phyloP scores from a whole-genome alignment of 208 protist species.

The Lotmaria passim region DNA sequence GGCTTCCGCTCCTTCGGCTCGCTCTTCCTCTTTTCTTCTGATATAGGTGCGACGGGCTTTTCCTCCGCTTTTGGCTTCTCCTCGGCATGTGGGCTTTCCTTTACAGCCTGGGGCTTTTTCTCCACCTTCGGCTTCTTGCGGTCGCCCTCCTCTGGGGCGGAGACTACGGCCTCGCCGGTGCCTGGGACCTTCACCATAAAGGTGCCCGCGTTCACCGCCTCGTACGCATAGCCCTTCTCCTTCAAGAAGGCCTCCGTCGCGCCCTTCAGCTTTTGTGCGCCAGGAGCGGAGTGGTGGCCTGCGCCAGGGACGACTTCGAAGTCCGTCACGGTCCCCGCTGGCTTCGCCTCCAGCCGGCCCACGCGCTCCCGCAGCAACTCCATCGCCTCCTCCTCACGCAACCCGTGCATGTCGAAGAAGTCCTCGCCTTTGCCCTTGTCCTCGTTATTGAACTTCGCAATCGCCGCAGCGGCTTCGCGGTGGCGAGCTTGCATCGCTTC shows the following conservation, averaged over 20 bases:
- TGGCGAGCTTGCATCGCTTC: conserved; percentile 42
- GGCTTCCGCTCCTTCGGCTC: too few species aligned
- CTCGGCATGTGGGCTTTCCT: not conserved
- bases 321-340: conserved; percentile 38
- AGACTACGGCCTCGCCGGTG: conserved; percentile 20
- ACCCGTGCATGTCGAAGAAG: conserved; percentile 66
- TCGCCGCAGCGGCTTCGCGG: conserved; percentile 47
- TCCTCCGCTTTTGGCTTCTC: not conserved
- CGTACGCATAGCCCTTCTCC: conserved; percentile 41
- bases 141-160: conserved; percentile 16
- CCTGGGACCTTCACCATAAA: conserved; percentile 46
- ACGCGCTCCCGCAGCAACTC: conserved; percentile 46
- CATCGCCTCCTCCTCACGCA: conserved; percentile 59
- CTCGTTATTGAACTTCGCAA: conserved; percentile 60
- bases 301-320: conserved; percentile 58
- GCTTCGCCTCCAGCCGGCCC: conserved; percentile 39
- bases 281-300: conserved; percentile 61
- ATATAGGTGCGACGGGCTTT: not conserved
- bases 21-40: not conserved
- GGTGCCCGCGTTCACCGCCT: conserved; percentile 44
- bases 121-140: conserved; percentile 21
- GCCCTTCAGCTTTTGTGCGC: conserved; percentile 45
- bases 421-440: conserved; percentile 54
- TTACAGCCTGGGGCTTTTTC: not conserved
- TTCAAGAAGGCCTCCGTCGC: conserved; percentile 46